Evolutionary conservation across 441 rosid genomes (phyloP).

Genomic region (Omphalea diandra): DNA sequence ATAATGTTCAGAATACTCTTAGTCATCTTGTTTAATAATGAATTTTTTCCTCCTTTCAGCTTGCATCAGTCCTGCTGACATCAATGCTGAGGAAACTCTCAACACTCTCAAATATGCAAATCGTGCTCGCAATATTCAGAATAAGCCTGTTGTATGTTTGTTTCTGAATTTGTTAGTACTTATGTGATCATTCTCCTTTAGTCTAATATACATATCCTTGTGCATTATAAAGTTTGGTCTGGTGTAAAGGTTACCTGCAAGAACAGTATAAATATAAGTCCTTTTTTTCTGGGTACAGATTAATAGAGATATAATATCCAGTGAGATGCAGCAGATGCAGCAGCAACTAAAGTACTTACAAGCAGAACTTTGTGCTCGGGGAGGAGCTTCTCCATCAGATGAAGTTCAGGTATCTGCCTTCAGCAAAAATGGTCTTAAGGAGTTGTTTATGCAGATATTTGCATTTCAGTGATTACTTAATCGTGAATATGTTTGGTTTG

Average conservation of each 20-base stretch:
- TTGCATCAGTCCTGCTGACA: conserved; percentile 98
- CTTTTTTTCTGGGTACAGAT: conserved; percentile 48
- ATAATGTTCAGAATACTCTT: background rate
- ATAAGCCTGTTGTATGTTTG: conserved; percentile 89
- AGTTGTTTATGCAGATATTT: background rate
- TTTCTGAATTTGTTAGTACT: background rate
- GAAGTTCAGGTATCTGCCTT: conserved; percentile 70
- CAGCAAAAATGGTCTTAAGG: background rate
- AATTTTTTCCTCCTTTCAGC: conserved; percentile 40
- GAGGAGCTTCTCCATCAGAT: conserved; percentile 64
- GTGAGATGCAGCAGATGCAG: conserved; percentile 94
- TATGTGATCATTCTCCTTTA: background rate
- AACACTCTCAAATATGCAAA: conserved; percentile 97
- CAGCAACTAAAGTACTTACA: conserved; percentile 90
- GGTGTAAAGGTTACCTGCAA: background rate
- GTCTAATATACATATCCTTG: background rate
- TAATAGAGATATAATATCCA: conserved; percentile 91
- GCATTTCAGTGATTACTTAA: background rate
- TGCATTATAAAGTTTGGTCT: background rate
- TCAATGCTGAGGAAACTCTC: conserved; percentile 97
- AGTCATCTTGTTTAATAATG: background rate
- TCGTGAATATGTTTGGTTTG: background rate
- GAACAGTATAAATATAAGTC: background rate
- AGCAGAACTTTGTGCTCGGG: conserved; percentile 91
- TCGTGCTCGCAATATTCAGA: conserved; percentile 96